Percentiles rank a stretch among this genome's conserved stretches.
Conservation (phyloP, 352 stramenopile genomes). For the Phytophthora pinifolia region DNA sequence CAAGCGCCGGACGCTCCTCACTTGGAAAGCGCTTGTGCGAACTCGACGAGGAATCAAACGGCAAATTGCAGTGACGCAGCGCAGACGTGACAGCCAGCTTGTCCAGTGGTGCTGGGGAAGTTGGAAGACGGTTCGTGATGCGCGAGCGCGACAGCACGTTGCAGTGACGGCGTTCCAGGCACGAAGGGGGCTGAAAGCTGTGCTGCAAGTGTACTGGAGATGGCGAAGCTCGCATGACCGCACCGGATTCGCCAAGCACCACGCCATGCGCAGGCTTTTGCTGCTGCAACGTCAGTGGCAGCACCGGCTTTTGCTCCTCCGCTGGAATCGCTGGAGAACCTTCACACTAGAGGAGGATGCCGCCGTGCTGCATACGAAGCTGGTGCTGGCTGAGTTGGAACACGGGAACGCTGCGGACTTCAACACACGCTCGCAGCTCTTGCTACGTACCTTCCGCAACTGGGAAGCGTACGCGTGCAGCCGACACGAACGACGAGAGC, state of each 20-base stretch:
- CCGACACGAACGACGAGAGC: slow-evolving; percentile 2
- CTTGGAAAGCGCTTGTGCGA: slow-evolving; percentile 14
- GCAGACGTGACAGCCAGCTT: slow-evolving; percentile 8
- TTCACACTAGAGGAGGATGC: slow-evolving; percentile 2
- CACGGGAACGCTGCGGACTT: background rate
- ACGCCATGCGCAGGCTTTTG: slow-evolving; percentile 9
- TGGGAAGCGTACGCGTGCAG: slow-evolving; percentile 19
- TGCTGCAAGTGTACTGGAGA: slow-evolving; percentile 15
- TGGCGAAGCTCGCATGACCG: slow-evolving; percentile 9
- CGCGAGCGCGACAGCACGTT: slow-evolving; percentile 4
- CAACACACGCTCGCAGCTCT: background rate
- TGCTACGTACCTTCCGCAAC: slow-evolving; percentile 20
- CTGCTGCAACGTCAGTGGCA: slow-evolving; percentile 8
- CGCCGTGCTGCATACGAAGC: slow-evolving; percentile 6
- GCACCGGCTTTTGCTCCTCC: slow-evolving; percentile 3
- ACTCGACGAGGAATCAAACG: slow-evolving; percentile 4
- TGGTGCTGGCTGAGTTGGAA: slow-evolving; percentile 16
- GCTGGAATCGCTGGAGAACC: slow-evolving; percentile 20
- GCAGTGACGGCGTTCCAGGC: background rate
- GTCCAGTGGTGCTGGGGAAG: slow-evolving; percentile 12
- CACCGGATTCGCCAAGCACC: slow-evolving; percentile 3
- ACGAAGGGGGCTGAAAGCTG: slow-evolving; percentile 1
- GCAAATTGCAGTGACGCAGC: background rate
- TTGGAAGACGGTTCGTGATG: slow-evolving; percentile 11
- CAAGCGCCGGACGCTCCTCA: slow-evolving; percentile 8